Base-by-base conservation (phyloP, 1,284 basidiomycete species). In the Uromyces viciae-fabae region DNA sequence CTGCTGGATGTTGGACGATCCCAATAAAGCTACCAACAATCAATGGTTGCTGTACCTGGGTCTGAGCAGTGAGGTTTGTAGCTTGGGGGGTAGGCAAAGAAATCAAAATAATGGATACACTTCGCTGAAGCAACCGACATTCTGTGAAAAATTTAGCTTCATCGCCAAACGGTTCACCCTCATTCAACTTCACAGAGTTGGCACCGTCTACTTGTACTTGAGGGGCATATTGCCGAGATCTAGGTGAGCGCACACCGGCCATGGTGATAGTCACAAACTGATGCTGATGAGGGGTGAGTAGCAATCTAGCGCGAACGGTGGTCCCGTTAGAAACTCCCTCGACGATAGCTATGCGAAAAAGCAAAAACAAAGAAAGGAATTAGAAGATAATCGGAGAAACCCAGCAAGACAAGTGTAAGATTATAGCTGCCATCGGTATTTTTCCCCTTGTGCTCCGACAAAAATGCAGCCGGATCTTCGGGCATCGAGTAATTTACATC, bases 101-200 rank as follows among this genome's bases (percentile, higher is more conserved):
- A 56, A 99, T 89, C 42, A 98, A 90, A 64, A 92, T 90, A 28
- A 97, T 92, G 82, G 91, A 92, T 83, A 99, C 92, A 58, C 89
- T 88, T 72, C 96, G 91, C 87, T 98, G 96, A 46, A 99, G 89
- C 38, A 99, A 89, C 77, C 96, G 91, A 11, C 91, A 92, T 87
- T 99, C 96, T 81, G 93, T 93, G 87, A 98, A 99, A 88, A 92
- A 95, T 87, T 92, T 94, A 72, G 95, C 93, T 92, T 98, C 86
- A 42, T 86, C 84, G 82, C 85, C 85, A 80, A 85, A 83, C 58
- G 84, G 84, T 73, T 85, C 85, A 79, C 81, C 83, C 25, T 81
- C 40, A 54, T 62, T 56, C 58, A 60, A 79, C 82, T 77, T 42
- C 56, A 79, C 75, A 78, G 66, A 33, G 74, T 19, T 42, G n/a